phyloP scores from a whole-genome alignment of 768 basidiomycete genomes.

The Amanita rubescens region DNA sequence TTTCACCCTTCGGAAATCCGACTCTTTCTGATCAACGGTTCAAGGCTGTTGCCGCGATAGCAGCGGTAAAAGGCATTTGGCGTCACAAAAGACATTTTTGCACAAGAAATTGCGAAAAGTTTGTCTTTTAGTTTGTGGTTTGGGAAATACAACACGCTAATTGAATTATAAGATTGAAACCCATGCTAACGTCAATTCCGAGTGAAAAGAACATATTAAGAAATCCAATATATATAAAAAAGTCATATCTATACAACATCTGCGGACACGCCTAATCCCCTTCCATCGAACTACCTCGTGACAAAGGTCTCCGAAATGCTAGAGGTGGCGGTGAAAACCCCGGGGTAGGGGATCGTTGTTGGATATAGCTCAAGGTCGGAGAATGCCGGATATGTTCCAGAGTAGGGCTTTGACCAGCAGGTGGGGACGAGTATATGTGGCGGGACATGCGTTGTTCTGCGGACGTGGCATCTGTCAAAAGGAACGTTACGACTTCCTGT shows the following conservation, averaged over 20 bases:
- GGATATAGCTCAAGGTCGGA: background rate
- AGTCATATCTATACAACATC: background rate
- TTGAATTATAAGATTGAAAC: too few species aligned
- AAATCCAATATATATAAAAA: too few species aligned
- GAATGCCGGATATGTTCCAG: background rate
- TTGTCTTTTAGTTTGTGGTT: too few species aligned
- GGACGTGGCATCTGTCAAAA: background rate
- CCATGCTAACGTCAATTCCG: too few species aligned
- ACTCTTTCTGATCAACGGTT: too few species aligned
- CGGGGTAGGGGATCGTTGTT: background rate
- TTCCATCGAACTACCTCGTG: background rate
- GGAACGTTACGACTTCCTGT: background rate
- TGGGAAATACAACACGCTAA: too few species aligned
- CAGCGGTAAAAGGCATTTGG: too few species aligned
- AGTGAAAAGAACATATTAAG: too few species aligned
- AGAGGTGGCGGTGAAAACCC: background rate
- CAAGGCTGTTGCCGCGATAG: too few species aligned
- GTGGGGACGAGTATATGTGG: background rate
- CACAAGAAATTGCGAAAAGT: too few species aligned
- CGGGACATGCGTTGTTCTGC: background rate
- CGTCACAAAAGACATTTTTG: too few species aligned
- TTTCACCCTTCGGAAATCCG: too few species aligned
- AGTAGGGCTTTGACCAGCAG: background rate
- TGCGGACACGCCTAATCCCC: background rate
- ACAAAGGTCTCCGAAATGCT: background rate